Percentiles rank a stretch among this genome's conserved stretches.
Conservation (phyloP, 2,329 filamentous ascomycete genomes). For the Cercospora berteroae region DNA sequence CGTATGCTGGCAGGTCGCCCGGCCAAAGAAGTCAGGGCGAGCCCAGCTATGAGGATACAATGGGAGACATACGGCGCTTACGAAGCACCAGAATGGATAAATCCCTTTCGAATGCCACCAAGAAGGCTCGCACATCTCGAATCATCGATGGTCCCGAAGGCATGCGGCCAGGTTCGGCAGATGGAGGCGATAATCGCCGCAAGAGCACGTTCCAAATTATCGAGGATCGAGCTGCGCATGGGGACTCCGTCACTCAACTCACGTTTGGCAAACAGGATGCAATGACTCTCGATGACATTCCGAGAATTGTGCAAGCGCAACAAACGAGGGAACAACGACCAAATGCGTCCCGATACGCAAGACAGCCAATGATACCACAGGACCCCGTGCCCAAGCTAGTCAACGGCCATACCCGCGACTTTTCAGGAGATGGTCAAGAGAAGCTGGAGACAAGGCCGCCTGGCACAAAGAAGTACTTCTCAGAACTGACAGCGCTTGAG, state of each 20-base stretch:
- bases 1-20: conserved; percentile 61
- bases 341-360: conserved; percentile 72
- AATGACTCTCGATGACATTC: conserved; percentile 92
- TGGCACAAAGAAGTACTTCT: conserved; percentile 79
- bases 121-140: conserved; percentile 82
- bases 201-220: conserved; percentile 66
- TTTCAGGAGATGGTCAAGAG: conserved; percentile 54
- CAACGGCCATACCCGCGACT: conserved; percentile 66
- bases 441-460: conserved; percentile 40
- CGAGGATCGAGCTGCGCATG: conserved; percentile 69
- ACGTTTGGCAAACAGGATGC: conserved; percentile 90
- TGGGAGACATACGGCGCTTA: conserved; percentile 89
- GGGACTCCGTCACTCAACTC: conserved; percentile 67
- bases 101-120: conserved; percentile 87
- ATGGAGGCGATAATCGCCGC: conserved; percentile 45
- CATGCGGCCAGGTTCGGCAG: conserved; percentile 69
- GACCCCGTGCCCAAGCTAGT: conserved; percentile 68
- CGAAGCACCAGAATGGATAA: conserved; percentile 93
- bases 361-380: conserved; percentile 64
- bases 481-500: conserved; percentile 88
- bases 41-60: conserved; percentile 88
- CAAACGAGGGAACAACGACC: conserved; percentile 88
- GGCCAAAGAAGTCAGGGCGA: conserved; percentile 54
- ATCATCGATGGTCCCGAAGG: conserved; percentile 87
- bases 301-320: conserved; percentile 90